Base-by-base conservation (phyloP, 768 basidiomycete species). In the Tubosaeta brunneosetosa region DNA sequence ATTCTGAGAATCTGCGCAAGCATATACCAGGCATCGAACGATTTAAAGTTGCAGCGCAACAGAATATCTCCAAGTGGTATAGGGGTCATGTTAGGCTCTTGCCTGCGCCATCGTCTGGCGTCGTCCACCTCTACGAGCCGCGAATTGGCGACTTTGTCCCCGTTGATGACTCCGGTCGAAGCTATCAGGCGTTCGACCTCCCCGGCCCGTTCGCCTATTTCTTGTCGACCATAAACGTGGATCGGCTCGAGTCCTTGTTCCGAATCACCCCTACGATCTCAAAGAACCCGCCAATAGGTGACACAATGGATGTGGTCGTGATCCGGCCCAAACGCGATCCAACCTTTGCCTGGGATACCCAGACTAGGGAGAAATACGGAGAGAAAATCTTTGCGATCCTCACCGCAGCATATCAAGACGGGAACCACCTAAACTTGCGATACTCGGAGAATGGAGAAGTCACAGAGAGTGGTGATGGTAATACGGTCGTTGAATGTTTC, bases 151-250 rank as follows among this genome's bases (percentile, higher is more conserved):
- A 66, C 4, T 88, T 92, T 61, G 65, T 81, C 14, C 57, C 70
- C n/a, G 70, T 74, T 59, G 67, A 69, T 3, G 66, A 71, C 13
- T 69, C 68, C 10, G 53, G 64, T 48, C 56, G 68, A 38, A 64
- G 67, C 16, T 60, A 68, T 37, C 66, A 73, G 2, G 61, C 71
- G n/a, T 64, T 81, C 12, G 73, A 77, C 34, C 55, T 92, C 10
- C 60, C 75, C 3, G 94, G 92, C 2, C 92, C 92, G 5, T 97
- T 94, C 62, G 75, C 78, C 26, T 98, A 97, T 70, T 89, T 97
- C 66, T 69, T 94, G 25, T 81, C 87, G 9, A 86, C 88, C 0
- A 76, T 87, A 49, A 89, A 92, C 55, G 88, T 88, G 40, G 89
- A 92, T 69, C 79, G 95, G 12, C 74, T 98, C 57, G 95, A 98